Base-by-base conservation (phyloP, 1,139 yeast genomes). In the Magnusiomyces suaveolens region DNA sequence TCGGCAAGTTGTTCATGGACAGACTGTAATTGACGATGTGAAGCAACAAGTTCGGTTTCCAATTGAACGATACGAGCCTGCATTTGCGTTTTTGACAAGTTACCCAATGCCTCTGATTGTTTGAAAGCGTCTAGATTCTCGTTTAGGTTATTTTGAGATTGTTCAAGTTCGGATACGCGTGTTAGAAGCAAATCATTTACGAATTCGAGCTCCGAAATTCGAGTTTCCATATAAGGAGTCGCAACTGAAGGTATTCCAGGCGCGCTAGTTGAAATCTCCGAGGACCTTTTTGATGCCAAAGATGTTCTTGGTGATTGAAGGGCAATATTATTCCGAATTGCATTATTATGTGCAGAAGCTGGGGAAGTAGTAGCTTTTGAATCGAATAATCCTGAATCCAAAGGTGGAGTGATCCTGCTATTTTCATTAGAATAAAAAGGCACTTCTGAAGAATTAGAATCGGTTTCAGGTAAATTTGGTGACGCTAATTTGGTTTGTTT, bases 161-260 rank as follows among this genome's bases (percentile, higher is more conserved):
- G 80, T 67, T 90, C 96, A 59, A 90, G 74, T 66, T 90, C 96
- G 70, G 78, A 75, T 52, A 90, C 87, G 62, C 95, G 79, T 2
- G 92, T 80, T 61, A 87, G 78, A 72, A 87, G 86, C 59, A 90
- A 74, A 65, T 89, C 97, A 64, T 88, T 89, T 44, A 90, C 95
- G 48, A 90, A 75, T 67, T 90, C 97, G 57, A 90, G 75, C 66
- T 90, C 97, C n/a, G 87, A 81, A 36, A 64, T 61, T 38, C 67
- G 52, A 1, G 66, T 63, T 46, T 62, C 57, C 39, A 65, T 12
- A 24, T 6, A 21, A 20, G 44, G n/a, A 4, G 44, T 29, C 18
- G 18, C 41, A 14, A 18, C 41, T 8, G 41, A n/a, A 6, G 41
- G 10, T 36, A 3, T 8, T 29, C 36, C 12, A 12, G 36, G 12